A percentile compares a stretch with the other conserved stretches of the same genome.
Conservation (phyloP, 345 rosid genomes). For the Melastoma malabathricum region DNA sequence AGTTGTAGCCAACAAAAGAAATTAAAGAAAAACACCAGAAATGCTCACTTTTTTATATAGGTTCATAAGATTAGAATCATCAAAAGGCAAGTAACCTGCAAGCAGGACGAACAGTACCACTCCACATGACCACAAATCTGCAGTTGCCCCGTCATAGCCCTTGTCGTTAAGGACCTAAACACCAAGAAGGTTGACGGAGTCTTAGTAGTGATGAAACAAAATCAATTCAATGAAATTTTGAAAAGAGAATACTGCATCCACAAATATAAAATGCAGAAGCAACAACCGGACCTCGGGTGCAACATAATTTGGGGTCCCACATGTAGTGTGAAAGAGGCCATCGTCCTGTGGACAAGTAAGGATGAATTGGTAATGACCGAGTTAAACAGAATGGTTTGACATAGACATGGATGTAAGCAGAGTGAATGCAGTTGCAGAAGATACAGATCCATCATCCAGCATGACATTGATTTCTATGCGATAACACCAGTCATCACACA, state of each 20-base stretch:
- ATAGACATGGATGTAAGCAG: too few species aligned
- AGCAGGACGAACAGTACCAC: conserved; percentile 93
- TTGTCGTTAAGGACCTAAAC: conserved; percentile 82
- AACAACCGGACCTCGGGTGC: conserved; percentile 76
- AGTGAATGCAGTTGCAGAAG: too few species aligned
- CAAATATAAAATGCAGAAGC: conserved; percentile 5
- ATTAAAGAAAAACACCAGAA: conserved; percentile 1
- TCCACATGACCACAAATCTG: conserved; percentile 98
- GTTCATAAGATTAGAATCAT: conserved; percentile 89
- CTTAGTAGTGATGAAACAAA: background rate
- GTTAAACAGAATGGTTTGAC: too few species aligned
- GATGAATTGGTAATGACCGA: too few species aligned
- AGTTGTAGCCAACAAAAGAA: conserved; percentile 4
- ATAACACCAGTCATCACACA: background rate
- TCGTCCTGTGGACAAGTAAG: conserved; percentile 41
- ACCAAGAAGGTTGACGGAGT: conserved; percentile 2
- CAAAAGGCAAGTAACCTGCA: conserved; percentile 99
- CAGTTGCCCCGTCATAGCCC: conserved; percentile 96
- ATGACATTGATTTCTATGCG: background rate
- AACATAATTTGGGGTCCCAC: conserved; percentile 97
- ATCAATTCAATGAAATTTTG: background rate
- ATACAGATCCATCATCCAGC: too few species aligned
- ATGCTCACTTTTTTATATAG: conserved; percentile 90
- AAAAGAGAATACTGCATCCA: background rate
- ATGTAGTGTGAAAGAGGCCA: conserved; percentile 92